Evolutionary conservation across 1,139 yeast species (phyloP).

Genomic region (Pichia sp.): DNA sequence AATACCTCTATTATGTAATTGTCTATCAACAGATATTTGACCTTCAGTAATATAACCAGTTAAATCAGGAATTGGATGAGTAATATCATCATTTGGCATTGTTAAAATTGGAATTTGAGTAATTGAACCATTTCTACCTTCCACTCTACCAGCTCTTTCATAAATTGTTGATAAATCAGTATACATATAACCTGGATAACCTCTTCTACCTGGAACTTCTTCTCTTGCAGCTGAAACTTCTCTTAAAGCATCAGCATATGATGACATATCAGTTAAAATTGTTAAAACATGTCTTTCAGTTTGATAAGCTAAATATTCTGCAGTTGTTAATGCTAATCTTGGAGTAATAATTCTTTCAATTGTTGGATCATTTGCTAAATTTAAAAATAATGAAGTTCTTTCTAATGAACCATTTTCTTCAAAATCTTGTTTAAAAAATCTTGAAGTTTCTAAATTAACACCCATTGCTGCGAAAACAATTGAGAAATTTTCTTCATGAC

Average conservation of each 20-base stretch:
- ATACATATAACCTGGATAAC: conserved; percentile 99
- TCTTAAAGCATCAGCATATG: conserved; percentile 98
- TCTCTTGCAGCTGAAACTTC: conserved; percentile 99
- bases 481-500: conserved; percentile 98
- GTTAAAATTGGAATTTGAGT: conserved; percentile 98
- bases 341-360: conserved; percentile 99
- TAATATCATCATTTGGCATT: conserved; percentile 99
- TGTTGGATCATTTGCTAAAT: conserved; percentile 98
- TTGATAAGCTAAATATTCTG: conserved; percentile 97
- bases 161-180: conserved; percentile 98
- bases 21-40: conserved; percentile 96
- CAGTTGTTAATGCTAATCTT: conserved; percentile 97
- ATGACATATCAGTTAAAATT: conserved; percentile 97
- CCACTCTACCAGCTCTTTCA: conserved; percentile 99
- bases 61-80: conserved; percentile 99
- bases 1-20: conserved; percentile 89
- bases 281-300: conserved; percentile 99
- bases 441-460: conserved; percentile 84
- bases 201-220: conserved; percentile 99
- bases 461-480: conserved; percentile 99
- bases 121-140: conserved; percentile 98
- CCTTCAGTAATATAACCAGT: conserved; percentile 99
- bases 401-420: conserved; percentile 98
- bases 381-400: conserved; percentile 92
- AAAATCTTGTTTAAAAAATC: conserved; percentile 97